Percentiles rank a stretch among this genome's conserved stretches.
Evolutionary conservation across 257 asterid species (phyloP).

Genomic region (Leptodermis oblonga): DNA sequence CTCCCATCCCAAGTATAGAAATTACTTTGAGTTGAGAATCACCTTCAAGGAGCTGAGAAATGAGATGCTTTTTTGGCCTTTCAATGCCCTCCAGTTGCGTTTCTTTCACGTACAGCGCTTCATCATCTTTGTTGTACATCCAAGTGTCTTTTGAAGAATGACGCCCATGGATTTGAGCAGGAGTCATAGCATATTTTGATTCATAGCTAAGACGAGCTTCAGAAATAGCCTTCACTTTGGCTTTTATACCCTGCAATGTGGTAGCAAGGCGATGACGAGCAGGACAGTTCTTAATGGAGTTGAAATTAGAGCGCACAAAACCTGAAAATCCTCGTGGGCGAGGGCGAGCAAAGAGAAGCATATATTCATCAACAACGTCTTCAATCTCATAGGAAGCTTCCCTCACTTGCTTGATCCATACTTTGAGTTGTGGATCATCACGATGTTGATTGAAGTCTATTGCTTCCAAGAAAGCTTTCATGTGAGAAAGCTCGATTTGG

Average conservation of each 20-base stretch:
- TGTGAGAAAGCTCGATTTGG: too few relatives aligned
- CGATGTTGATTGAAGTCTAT: too few relatives aligned
- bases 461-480: too few relatives aligned
- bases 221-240: not conserved
- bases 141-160: not conserved
- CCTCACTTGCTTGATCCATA: too few relatives aligned
- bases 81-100: too few relatives aligned
- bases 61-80: not conserved
- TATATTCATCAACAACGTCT: too few relatives aligned
- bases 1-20: not conserved
- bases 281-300: not conserved
- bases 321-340: not conserved
- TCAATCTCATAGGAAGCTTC: too few relatives aligned
- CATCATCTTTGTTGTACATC: slow-evolving; percentile 3
- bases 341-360: too few relatives aligned
- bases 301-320: not conserved
- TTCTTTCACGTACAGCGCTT: slow-evolving; percentile 1
- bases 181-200: not conserved
- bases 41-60: too few relatives aligned
- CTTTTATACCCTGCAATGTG: not conserved
- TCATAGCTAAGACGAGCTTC: not conserved
- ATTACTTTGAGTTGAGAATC: not conserved
- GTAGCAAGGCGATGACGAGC: not conserved
- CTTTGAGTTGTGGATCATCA: too few relatives aligned
- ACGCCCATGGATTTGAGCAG: too few relatives aligned